These are phyloP conservation scores for Cordyceps fumosorosea DNA, from an alignment of 2,329 filamentous ascomycete species.

Conservation along the genomic window DNA sequence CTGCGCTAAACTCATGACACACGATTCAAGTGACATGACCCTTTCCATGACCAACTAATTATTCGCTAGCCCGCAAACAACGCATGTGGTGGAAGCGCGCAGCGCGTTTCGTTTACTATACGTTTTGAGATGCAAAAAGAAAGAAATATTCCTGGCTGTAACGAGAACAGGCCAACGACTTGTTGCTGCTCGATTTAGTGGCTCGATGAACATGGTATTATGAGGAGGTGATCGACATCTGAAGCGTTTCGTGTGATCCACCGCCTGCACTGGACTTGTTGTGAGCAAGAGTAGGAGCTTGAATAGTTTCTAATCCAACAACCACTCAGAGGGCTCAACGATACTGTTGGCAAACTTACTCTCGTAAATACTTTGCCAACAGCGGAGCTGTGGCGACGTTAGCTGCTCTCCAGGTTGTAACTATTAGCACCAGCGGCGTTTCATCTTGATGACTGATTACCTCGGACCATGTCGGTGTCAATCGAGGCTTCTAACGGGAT, in stretches of 20 bases:
- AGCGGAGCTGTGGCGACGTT: background rate
- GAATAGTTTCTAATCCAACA: background rate
- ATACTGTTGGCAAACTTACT: background rate
- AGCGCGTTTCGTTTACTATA: too few relatives aligned
- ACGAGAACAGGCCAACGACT: too few relatives aligned
- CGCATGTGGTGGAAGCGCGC: too few relatives aligned
- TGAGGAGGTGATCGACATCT: background rate
- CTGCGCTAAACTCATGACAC: background rate
- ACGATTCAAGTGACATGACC: background rate
- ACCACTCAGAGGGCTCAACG: background rate
- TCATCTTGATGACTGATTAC: constrained; percentile 6
- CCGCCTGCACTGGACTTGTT: background rate
- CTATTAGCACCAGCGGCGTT: background rate
- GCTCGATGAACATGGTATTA: background rate
- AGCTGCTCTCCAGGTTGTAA: background rate
- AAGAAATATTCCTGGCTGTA: too few relatives aligned
- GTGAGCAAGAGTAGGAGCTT: background rate
- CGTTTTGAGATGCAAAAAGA: too few relatives aligned
- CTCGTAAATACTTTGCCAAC: background rate
- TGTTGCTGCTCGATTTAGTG: background rate
- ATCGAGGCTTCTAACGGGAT: background rate
- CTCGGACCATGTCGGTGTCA: background rate
- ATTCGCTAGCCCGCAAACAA: too few relatives aligned
- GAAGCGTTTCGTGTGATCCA: background rate
- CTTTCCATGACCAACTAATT: background rate